These are phyloP conservation scores for Dothiorella sarmentorum DNA, from an alignment of 2,329 filamentous ascomycete species.

Conservation along the genomic window DNA sequence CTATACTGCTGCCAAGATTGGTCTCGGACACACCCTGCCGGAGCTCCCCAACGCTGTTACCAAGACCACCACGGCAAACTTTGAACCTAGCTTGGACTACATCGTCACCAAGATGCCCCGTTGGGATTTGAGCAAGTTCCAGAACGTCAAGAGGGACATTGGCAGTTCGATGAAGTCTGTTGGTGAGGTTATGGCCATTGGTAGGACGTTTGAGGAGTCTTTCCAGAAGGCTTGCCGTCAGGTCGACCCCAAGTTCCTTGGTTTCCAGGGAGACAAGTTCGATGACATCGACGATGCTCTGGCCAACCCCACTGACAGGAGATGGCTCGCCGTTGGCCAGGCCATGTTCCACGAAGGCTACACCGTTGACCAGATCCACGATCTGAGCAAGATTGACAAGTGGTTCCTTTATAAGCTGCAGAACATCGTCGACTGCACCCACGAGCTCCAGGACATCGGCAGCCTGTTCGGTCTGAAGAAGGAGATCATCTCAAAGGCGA, in stretches of 20 bases:
- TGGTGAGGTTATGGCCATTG: conserved; percentile 98
- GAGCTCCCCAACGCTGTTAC: conserved; percentile 97
- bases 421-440: conserved; percentile 90
- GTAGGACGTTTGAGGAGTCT: conserved; percentile 95
- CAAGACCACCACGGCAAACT: conserved; percentile 98
- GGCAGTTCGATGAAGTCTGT: conserved; percentile 99
- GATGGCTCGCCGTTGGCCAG: conserved; percentile 96
- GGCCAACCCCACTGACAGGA: conserved; percentile 88
- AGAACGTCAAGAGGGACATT: conserved; percentile 96
- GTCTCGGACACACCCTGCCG: conserved; percentile 88
- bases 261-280: conserved; percentile 94
- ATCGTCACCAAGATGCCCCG: conserved; percentile 98
- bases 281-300: conserved; percentile 88
- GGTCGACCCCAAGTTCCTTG: conserved; percentile 86
- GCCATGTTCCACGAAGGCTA: conserved; percentile 98
- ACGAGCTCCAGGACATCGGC: conserved; percentile 79
- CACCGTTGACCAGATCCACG: conserved; percentile 84
- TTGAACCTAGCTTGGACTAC: conserved; percentile 95
- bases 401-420: conserved; percentile 99
- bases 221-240: conserved; percentile 99
- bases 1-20: conserved; percentile 97
- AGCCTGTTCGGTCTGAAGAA: conserved; percentile 81
- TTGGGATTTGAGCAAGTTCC: conserved; percentile 98
- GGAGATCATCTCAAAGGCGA: conserved; percentile 83
- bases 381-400: conserved; percentile 97